A percentile compares a stretch with the other conserved stretches of the same genome.
phyloP scores from a whole-genome alignment of 2,329 filamentous ascomycete species.

The Monilinia polystroma region DNA sequence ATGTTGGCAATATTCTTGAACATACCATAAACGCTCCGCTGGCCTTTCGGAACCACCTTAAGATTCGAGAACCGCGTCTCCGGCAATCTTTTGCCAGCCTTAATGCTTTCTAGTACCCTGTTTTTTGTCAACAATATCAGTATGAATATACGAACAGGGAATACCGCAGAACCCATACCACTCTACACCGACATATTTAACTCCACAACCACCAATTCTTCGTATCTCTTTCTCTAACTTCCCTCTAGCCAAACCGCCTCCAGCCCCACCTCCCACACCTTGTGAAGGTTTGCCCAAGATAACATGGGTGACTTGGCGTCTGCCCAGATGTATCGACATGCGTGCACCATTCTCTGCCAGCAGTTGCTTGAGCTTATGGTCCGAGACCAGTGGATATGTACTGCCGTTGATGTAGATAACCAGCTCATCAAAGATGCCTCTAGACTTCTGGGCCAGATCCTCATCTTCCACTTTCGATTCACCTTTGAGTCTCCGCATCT shows the following conservation, averaged over 20 bases:
- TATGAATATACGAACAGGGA: conserved; percentile 21
- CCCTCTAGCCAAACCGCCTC: conserved; percentile 71
- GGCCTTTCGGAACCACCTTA: conserved; percentile 59
- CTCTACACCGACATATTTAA: conserved; percentile 78
- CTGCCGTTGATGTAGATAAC: conserved; percentile 86
- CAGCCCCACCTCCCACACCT: conserved; percentile 52
- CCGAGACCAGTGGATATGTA: conserved; percentile 76
- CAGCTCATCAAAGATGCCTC: conserved; percentile 64
- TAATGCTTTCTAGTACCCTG: conserved; percentile 82
- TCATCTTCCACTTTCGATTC: conserved; percentile 48
- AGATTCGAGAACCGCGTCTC: conserved; percentile 70
- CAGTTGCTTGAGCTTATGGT: conserved; percentile 80
- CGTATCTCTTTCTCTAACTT: conserved; percentile 82
- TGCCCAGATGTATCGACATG: conserved; percentile 68
- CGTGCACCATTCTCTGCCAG: conserved; percentile 72
- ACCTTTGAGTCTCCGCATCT: conserved; percentile 49
- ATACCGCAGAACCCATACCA: conserved; percentile 55
- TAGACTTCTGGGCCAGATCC: conserved; percentile 31
- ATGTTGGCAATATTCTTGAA: conserved; percentile 40
- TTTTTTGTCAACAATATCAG: conserved; percentile 20
- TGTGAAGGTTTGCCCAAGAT: conserved; percentile 65
- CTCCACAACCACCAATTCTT: conserved; percentile 62
- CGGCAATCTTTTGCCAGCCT: conserved; percentile 68
- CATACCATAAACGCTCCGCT: conserved; percentile 62
- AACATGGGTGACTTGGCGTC: conserved; percentile 79